Percentiles rank a stretch among this genome's conserved stretches.
These are phyloP conservation scores for Neurospora sp. DNA, from an alignment of 2,329 filamentous ascomycete genomes.

Conservation along the genomic window DNA sequence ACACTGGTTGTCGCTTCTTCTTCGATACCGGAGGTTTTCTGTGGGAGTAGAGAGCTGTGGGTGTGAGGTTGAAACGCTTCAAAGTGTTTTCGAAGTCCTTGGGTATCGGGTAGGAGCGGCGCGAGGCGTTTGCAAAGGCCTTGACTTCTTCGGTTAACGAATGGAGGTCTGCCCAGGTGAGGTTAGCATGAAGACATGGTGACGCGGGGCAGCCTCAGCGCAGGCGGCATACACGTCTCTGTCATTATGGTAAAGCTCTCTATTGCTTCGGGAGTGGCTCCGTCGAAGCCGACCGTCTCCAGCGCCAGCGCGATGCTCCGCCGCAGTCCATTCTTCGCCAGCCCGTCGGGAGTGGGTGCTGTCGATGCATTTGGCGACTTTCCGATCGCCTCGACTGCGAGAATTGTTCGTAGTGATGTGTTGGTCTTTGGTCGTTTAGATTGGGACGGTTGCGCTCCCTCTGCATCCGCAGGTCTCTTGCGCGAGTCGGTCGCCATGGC, in stretches of 20 bases:
- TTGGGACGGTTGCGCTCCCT: conserved; percentile 16
- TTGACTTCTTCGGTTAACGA: conserved; percentile 40
- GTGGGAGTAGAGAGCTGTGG: conserved; percentile 44
- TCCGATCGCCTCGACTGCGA: conserved; percentile 4
- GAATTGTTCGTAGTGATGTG: conserved; percentile 6
- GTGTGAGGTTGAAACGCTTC: conserved; percentile 39
- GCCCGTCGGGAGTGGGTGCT: conserved; percentile 10
- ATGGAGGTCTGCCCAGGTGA: conserved; percentile 32
- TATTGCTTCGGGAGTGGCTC: conserved; percentile 44
- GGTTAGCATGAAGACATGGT: not conserved
- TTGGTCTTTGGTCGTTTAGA: conserved; percentile 23
- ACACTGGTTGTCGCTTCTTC: conserved; percentile 28
- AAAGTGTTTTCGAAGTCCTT: conserved; percentile 47
- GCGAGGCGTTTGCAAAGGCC: conserved; percentile 34
- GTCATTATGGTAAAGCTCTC: conserved; percentile 46
- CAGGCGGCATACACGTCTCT: conserved; percentile 42
- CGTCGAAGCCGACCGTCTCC: conserved; percentile 48
- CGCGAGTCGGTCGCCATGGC: conserved; percentile 18
- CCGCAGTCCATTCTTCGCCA: conserved; percentile 30
- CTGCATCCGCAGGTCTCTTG: conserved; percentile 27
- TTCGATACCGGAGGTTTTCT: conserved; percentile 41
- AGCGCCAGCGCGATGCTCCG: conserved; percentile 47
- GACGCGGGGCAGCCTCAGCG: not conserved
- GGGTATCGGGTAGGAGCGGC: conserved; percentile 43
- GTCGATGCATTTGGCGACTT: conserved; percentile 4